A percentile compares a stretch with the other conserved stretches of the same genome.
These are phyloP conservation scores for Pseudonitzschia pungens DNA, from an alignment of 108 stramenopile species.

Conservation along the genomic window DNA sequence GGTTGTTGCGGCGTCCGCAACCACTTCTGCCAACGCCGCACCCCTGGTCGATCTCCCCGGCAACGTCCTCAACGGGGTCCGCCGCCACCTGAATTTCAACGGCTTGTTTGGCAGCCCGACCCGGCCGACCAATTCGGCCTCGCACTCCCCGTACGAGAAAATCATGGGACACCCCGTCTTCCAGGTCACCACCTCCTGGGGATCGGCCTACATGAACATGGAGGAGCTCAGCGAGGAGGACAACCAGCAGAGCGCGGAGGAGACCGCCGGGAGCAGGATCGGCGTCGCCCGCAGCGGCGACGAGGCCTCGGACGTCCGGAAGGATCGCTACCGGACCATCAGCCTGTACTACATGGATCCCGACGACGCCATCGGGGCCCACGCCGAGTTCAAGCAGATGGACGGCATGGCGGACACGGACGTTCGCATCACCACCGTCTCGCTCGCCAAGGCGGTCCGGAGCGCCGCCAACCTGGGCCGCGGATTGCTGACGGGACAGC, in stretches of 20 bases:
- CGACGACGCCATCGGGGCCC: conserved; percentile 68
- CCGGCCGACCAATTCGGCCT: neutral
- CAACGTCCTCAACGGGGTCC: neutral
- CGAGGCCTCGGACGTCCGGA: conserved; percentile 16
- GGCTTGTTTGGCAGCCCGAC: conserved; percentile 7
- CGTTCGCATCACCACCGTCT: conserved; percentile 61
- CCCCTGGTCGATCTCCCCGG: neutral
- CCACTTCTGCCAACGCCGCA: neutral
- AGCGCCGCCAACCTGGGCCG: conserved; percentile 63
- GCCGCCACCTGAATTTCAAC: conserved; percentile 12
- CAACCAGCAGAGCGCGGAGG: conserved; percentile 34
- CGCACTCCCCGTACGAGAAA: conserved; percentile 66
- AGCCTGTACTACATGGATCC: conserved; percentile 80
- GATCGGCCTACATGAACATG: conserved; percentile 82
- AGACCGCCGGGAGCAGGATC: neutral
- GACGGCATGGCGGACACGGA: conserved; percentile 68
- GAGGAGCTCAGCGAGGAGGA: conserved; percentile 59
- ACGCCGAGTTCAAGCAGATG: conserved; percentile 83
- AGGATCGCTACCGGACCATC: conserved; percentile 64
- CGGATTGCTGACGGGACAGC: conserved; percentile 72
- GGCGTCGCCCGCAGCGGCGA: neutral
- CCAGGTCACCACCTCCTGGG: conserved; percentile 82
- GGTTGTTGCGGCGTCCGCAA: neutral
- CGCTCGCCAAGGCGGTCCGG: conserved; percentile 72
- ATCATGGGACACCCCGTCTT: conserved; percentile 78